phyloP scores from a whole-genome alignment of 177 flowering plant genomes.

The Telopea speciosissima region DNA sequence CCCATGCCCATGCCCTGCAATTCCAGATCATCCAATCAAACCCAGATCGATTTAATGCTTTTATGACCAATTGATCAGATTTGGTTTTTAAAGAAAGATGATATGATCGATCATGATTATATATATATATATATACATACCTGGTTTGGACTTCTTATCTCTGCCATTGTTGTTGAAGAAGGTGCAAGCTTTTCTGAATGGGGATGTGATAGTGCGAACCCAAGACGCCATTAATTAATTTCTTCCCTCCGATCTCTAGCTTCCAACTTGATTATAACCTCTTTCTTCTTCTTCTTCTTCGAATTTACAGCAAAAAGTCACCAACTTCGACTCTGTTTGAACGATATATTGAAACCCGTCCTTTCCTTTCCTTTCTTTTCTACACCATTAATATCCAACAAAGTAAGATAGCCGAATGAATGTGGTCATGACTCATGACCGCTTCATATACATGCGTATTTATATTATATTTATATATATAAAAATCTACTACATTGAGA shows the following conservation, averaged over 20 bases:
- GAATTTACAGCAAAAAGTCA: no score
- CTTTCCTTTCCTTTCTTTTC: no score
- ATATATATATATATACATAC: conserved; percentile 12
- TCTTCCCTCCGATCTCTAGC: no score
- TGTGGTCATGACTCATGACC: background rate
- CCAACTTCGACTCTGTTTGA: no score
- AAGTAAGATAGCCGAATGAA: no score
- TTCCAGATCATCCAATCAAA: no score
- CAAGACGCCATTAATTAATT: conserved; percentile 51
- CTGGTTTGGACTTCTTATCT: conserved; percentile 54
- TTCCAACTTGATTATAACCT: no score
- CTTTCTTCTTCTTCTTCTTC: no score
- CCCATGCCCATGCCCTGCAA: background rate
- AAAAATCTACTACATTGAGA: background rate
- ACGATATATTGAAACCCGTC: background rate
- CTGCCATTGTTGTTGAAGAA: conserved; percentile 43
- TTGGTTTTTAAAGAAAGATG: no score
- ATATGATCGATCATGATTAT: no score
- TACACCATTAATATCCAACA: no score
- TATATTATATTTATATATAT: background rate
- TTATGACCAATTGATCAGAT: background rate
- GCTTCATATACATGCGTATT: no score
- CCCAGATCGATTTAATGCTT: background rate
- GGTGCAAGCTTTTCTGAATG: conserved; percentile 63
- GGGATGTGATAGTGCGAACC: conserved; percentile 57